Percentiles rank a stretch among this genome's conserved stretches.
Conservation (phyloP, 495 filamentous ascomycete genomes). For the Pyrenopolyporus hunteri region DNA sequence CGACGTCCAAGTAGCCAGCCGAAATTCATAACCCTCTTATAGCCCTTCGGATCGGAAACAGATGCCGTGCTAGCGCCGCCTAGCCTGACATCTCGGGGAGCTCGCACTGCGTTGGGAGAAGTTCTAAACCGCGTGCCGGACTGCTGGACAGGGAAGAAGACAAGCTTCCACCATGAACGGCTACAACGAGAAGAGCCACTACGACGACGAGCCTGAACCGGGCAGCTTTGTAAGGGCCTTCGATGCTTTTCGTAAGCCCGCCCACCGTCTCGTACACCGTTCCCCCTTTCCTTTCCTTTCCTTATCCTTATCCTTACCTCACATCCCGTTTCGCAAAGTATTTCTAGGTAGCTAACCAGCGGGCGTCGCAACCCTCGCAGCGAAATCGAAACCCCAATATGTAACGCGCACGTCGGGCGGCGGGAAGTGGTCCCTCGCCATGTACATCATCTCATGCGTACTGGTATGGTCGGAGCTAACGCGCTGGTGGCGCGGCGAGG, state of each 20-base stretch:
- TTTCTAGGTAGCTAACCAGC: slow-evolving; percentile 35
- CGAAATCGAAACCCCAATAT: slow-evolving; percentile 96
- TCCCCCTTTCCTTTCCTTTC: not conserved
- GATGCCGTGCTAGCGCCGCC: slow-evolving; percentile 31
- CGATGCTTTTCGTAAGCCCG: slow-evolving; percentile 88
- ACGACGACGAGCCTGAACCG: slow-evolving; percentile 76
- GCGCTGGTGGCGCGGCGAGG: slow-evolving; percentile 82
- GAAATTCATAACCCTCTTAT: not conserved
- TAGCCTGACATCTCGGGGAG: slow-evolving; percentile 29
- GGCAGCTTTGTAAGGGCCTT: slow-evolving; percentile 78
- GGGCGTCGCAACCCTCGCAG: slow-evolving; percentile 50
- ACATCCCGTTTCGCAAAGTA: no score
- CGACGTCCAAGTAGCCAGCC: not conserved
- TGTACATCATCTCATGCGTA: slow-evolving; percentile 71
- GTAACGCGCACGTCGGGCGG: slow-evolving; percentile 79
- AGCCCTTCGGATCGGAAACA: slow-evolving; percentile 10
- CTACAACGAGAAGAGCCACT: slow-evolving; percentile 70
- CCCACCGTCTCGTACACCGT: not conserved
- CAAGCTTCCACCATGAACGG: slow-evolving; percentile 54
- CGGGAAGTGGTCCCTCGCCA: slow-evolving; percentile 89
- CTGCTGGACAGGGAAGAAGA: not conserved
- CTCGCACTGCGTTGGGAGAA: slow-evolving; percentile 30
- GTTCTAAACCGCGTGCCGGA: slow-evolving; percentile 13
- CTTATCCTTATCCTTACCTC: no score
- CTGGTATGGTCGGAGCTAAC: slow-evolving; percentile 78